Evolutionary conservation across 2,329 filamentous ascomycete genomes (phyloP).

Genomic region (Xylariaceae sp.): DNA sequence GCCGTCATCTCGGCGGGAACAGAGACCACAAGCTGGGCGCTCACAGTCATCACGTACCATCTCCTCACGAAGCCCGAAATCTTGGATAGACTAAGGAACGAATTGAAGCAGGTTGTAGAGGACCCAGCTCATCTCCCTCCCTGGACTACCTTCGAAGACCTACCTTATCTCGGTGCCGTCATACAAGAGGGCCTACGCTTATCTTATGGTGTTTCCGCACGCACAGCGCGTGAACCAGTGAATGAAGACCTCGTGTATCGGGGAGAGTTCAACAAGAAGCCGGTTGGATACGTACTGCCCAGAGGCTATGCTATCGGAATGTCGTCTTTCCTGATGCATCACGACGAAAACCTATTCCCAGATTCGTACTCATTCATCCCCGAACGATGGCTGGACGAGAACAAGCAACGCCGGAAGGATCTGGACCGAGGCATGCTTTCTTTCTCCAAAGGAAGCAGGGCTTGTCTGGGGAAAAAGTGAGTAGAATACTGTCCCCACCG

Average conservation of each 20-base stretch:
- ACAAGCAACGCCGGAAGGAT: constrained; percentile 8
- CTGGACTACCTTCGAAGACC: constrained; percentile 15
- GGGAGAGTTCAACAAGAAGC: constrained; percentile 1
- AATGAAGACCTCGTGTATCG: constrained; percentile 13
- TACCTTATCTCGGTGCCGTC: constrained; percentile 15
- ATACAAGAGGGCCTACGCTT: constrained; percentile 18
- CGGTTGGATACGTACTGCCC: constrained; percentile 12
- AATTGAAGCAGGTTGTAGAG: constrained; percentile 19
- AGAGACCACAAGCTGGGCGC: constrained; percentile 31
- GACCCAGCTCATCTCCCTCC: constrained; percentile 10
- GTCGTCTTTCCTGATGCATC: constrained; percentile 29
- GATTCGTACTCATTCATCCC: constrained; percentile 15
- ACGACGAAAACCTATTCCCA: constrained; percentile 22
- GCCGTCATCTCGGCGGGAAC: constrained; percentile 34
- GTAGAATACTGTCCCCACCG: constrained; percentile 1
- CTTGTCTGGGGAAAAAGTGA: constrained; percentile 19
- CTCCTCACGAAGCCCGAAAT: constrained; percentile 28
- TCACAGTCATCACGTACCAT: constrained; percentile 31
- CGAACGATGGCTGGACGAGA: constrained; percentile 16
- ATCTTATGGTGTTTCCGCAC: constrained; percentile 9
- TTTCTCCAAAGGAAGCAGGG: constrained; percentile 16
- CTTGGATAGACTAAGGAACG: constrained; percentile 25
- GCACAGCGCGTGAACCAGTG: constrained; percentile 13
- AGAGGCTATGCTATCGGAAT: constrained; percentile 25
- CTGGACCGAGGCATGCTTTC: constrained; percentile 15